A percentile compares a stretch with the other conserved stretches of the same genome.
Conservation (phyloP, 164 flowering plant genomes). For the Hamamelis virginiana region DNA sequence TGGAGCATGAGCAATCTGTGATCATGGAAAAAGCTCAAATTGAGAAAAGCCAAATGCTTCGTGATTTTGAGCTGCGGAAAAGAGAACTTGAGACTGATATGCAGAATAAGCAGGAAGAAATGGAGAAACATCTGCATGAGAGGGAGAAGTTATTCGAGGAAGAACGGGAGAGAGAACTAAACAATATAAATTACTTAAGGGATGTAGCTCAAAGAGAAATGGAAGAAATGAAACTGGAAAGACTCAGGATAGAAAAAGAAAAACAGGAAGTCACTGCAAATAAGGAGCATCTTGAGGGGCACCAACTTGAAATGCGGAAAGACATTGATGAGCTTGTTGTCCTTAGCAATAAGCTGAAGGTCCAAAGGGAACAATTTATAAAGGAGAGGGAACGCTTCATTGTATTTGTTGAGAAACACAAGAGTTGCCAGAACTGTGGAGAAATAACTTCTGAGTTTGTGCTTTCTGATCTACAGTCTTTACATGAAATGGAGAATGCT, state of each 20-base stretch:
- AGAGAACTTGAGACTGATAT: slow-evolving; percentile 34
- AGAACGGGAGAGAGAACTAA: slow-evolving; percentile 32
- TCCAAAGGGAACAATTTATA: slow-evolving; percentile 38
- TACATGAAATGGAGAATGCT: slow-evolving; percentile 29
- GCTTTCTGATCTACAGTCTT: slow-evolving; percentile 37
- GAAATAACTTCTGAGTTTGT: slow-evolving; percentile 34
- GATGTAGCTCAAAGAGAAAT: slow-evolving; percentile 43
- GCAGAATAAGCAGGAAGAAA: slow-evolving; percentile 32
- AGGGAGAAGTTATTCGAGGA: slow-evolving; percentile 38
- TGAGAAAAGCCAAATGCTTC: slow-evolving; percentile 37
- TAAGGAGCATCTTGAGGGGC: slow-evolving; percentile 34
- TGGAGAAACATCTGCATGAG: slow-evolving; percentile 35
- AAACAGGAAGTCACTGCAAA: slow-evolving; percentile 36
- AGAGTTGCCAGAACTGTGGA: slow-evolving; percentile 37
- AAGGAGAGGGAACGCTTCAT: slow-evolving; percentile 44
- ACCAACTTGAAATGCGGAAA: slow-evolving; percentile 37
- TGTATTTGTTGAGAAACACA: slow-evolving; percentile 38
- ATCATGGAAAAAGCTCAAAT: slow-evolving; percentile 34
- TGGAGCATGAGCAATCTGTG: slow-evolving; percentile 39
- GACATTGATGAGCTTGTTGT: slow-evolving; percentile 45
- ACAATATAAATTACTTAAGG: slow-evolving; percentile 33
- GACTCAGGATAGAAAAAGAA: slow-evolving; percentile 36
- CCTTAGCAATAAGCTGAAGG: slow-evolving; percentile 39
- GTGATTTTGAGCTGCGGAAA: slow-evolving; percentile 34
- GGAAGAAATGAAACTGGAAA: slow-evolving; percentile 42